Conservation (phyloP, 163 green algal species). For the Scenedesmus sp. region DNA sequence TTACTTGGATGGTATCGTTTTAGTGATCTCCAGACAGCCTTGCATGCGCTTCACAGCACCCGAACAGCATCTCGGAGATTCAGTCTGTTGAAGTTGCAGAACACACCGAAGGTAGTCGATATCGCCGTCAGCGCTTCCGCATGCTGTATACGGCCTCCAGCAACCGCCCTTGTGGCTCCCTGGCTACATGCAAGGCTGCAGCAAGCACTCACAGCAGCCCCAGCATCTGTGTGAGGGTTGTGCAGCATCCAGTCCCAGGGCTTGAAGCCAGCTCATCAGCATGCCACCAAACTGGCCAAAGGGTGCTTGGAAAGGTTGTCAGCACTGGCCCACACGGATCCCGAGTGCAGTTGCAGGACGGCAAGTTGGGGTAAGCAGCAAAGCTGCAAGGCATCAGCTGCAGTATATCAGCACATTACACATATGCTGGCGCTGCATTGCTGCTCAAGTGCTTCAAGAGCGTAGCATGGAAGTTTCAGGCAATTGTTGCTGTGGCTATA, state of each 20-base stretch:
- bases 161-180: not conserved
- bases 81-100: slow-evolving; percentile 1
- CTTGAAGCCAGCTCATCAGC: not conserved
- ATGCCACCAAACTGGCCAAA: not conserved
- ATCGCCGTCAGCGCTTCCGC: not conserved
- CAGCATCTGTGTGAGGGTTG: not conserved
- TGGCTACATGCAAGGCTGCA: slow-evolving; percentile 3
- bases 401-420: not conserved
- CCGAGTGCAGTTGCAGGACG: not conserved
- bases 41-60: not conserved
- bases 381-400: not conserved
- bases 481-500: not conserved
- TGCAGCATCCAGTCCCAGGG: not conserved
- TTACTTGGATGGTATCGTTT: not conserved
- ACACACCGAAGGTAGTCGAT: not conserved
- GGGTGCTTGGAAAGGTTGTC: not conserved
- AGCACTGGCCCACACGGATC: not conserved
- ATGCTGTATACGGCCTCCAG: not conserved
- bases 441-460: not conserved
- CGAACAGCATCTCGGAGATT: slow-evolving; percentile 11
- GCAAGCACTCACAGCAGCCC: not conserved
- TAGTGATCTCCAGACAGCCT: not conserved
- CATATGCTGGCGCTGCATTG: not conserved
- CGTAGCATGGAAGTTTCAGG: not conserved
- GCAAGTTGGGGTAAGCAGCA: not conserved